These are phyloP conservation scores for Serendipita vermifera DNA, from an alignment of 768 basidiomycete genomes.

Conservation along the genomic window DNA sequence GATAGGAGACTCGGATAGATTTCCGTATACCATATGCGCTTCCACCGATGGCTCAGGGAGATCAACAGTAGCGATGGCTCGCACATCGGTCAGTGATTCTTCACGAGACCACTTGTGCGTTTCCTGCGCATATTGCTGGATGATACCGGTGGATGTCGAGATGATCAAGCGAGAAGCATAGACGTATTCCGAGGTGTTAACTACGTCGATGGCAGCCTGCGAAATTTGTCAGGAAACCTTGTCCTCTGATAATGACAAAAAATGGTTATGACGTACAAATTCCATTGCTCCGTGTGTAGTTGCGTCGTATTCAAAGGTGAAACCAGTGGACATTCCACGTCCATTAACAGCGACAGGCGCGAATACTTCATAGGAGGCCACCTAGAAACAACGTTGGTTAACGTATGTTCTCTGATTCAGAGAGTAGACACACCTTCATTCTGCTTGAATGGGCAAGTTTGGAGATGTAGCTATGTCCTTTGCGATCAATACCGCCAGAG, in stretches of 20 bases:
- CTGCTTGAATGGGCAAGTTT: conserved; percentile 55
- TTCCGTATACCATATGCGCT: conserved; percentile 23
- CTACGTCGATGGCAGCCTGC: conserved; percentile 42
- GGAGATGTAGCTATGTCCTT: conserved; percentile 42
- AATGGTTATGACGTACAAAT: conserved; percentile 35
- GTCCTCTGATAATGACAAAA: conserved; percentile 4
- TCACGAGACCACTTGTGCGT: conserved; percentile 63
- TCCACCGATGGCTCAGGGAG: conserved; percentile 47
- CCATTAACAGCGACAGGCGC: conserved; percentile 36
- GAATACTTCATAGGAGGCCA: conserved; percentile 42
- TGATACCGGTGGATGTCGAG: conserved; percentile 60
- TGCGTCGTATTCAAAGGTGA: conserved; percentile 54
- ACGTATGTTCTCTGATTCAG: not conserved
- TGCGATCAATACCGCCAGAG: conserved; percentile 39
- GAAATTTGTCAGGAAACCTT: conserved; percentile 8
- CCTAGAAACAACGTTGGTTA: conserved; percentile 25
- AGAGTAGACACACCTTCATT: conserved; percentile 32
- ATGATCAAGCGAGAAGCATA: conserved; percentile 36
- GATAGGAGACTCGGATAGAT: conserved; percentile 36
- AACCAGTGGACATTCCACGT: conserved; percentile 36
- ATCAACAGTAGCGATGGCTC: conserved; percentile 57
- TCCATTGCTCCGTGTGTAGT: conserved; percentile 50
- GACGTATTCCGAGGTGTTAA: conserved; percentile 26
- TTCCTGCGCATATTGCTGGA: conserved; percentile 60
- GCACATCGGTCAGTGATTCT: conserved; percentile 58